A percentile compares a stretch with the other conserved stretches of the same genome.
phyloP scores from a whole-genome alignment of 345 rosid species.

The Gossypium raimondii region DNA sequence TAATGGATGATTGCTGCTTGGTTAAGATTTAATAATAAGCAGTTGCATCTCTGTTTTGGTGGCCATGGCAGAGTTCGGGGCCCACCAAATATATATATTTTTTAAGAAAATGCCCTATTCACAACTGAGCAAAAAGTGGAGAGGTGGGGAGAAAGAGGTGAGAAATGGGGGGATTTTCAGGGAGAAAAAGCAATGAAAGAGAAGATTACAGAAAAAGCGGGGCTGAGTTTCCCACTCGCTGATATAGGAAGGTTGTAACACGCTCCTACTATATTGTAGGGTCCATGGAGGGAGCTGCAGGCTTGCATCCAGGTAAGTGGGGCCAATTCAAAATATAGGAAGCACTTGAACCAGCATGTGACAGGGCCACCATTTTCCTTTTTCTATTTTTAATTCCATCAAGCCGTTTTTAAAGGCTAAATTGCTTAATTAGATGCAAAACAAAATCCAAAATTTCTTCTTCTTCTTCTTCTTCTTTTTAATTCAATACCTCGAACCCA shows the following conservation, averaged over 20 bases:
- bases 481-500: too few relatives aligned
- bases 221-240: conserved; percentile 11
- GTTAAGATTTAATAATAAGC: conserved; percentile 41
- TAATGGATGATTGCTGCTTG: conserved; percentile 27
- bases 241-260: neutral
- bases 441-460: neutral
- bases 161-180: neutral
- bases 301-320: conserved; percentile 42
- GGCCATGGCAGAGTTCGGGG: conserved; percentile 28
- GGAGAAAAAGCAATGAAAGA: conserved; percentile 4
- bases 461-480: neutral
- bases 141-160: conserved; percentile 3
- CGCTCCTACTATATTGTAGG: conserved; percentile 23
- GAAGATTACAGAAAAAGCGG: conserved; percentile 6
- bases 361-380: conserved; percentile 11
- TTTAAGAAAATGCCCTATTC: too few relatives aligned
- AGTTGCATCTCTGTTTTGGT: conserved; percentile 13
- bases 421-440: neutral
- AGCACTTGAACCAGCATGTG: conserved; percentile 42
- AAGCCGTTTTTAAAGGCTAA: neutral
- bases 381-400: neutral
- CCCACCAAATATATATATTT: conserved; percentile 18
- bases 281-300: conserved; percentile 24
- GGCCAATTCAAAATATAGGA: neutral
- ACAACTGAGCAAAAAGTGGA: neutral